Percentiles rank a stretch among this genome's conserved stretches.
These are phyloP conservation scores for Plasmodium gallinaceum DNA, from an alignment of 169 alveolate species.

Conservation along the genomic window DNA sequence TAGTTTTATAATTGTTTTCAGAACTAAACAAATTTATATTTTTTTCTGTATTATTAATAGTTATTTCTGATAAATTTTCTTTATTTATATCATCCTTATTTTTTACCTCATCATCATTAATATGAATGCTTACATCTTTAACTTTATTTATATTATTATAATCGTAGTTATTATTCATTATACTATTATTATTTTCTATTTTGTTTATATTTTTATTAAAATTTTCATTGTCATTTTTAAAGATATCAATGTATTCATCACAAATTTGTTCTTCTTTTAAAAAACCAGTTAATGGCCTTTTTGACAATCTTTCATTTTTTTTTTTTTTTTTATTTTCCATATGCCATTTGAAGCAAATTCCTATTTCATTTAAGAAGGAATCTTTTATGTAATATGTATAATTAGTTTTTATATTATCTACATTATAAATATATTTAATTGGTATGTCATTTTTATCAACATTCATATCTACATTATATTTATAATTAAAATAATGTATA, in stretches of 20 bases:
- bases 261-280: constrained; percentile 9
- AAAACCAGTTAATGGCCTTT: constrained; percentile 55
- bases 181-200: neutral
- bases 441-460: constrained; percentile 81
- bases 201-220: neutral
- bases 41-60: neutral
- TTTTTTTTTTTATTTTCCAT: constrained; percentile 64
- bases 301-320: constrained; percentile 58
- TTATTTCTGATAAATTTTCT: neutral
- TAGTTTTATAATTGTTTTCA: constrained; percentile 11
- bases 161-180: neutral
- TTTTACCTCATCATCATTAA: neutral
- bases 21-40: constrained; percentile 23
- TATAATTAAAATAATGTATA: constrained; percentile 70
- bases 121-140: neutral
- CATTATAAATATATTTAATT: constrained; percentile 67
- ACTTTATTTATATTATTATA: neutral
- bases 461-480: constrained; percentile 77
- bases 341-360: constrained; percentile 70
- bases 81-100: neutral
- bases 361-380: constrained; percentile 37
- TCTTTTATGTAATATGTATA: constrained; percentile 20
- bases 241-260: constrained; percentile 57
- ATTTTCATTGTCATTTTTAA: constrained; percentile 33
- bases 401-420: constrained; percentile 36